Conservation (phyloP, 257 asterid species). For the Verbena officinalis region DNA sequence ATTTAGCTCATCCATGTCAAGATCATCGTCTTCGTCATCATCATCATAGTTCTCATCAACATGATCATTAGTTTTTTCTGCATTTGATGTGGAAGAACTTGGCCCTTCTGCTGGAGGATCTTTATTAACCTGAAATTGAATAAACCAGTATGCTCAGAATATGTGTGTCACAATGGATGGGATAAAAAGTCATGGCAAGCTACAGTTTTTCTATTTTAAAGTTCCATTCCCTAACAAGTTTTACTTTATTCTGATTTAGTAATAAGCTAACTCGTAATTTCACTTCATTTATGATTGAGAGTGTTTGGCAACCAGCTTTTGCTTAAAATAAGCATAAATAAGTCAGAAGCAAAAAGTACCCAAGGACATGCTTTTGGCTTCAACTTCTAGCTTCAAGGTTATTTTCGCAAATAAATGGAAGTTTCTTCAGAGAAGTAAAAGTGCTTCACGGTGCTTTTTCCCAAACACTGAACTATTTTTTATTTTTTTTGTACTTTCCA, state of each 20-base stretch:
- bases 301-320: too few relatives aligned
- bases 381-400: too few relatives aligned
- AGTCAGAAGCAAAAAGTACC: too few relatives aligned
- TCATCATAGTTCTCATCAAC: constrained; percentile 23
- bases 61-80: constrained; percentile 22
- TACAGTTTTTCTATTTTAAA: neutral
- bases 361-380: too few relatives aligned
- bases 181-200: neutral
- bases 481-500: too few relatives aligned
- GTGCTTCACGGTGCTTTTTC: neutral
- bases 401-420: too few relatives aligned
- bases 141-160: constrained; percentile 10
- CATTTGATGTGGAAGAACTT: constrained; percentile 48
- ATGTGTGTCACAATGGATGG: constrained; percentile 4
- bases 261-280: neutral
- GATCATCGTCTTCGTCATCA: constrained; percentile 40
- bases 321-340: too few relatives aligned
- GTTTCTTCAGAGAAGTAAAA: too few relatives aligned
- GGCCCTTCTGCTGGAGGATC: constrained; percentile 37
- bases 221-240: neutral
- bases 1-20: constrained; percentile 73
- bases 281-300: too few relatives aligned
- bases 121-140: constrained; percentile 56
- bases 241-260: neutral
- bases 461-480: too few relatives aligned